Base-by-base conservation (phyloP, 2,329 filamentous ascomycete genomes). In the Diaporthe citriasiana region DNA sequence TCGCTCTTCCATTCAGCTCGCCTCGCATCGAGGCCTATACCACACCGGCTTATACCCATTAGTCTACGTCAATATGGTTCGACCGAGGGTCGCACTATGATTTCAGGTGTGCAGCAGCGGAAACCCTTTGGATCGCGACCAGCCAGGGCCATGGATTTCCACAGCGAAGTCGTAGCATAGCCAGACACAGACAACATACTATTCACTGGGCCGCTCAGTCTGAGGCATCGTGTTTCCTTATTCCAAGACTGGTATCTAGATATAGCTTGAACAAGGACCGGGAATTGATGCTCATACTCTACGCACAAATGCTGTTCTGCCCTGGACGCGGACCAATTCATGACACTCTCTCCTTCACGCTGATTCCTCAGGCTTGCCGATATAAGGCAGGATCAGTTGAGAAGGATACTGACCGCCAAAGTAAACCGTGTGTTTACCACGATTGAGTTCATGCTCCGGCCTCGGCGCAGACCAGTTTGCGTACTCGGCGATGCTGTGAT, bases 371-470 rank as follows among this genome's bases (percentile, higher is more conserved):
- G 45, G 63, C 6, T 51, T 66, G 30, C 63, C 45, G 22, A 51
- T 51, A 66, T 27, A 66, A 27, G 63, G 63, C 30, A 66, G 33
- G 13, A 66, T 51, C 13, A 66, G 33, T 8, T 66, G 63, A 19
- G 45, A 66, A 19, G 45, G 45, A 13, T 83, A 80, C 33, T 84
- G 80, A 3, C 79, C 79, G 4, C 84, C 82, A 53, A 79, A 80
- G 69, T 86, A 82, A 33, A 86, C 79, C 17, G 76, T 79, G 73
- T 86, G 83, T 47, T 77, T 74, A 0, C 84, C 84, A 76, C 81
- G 81, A 65, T 86, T 86, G 77, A 79, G 77, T 78, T 86, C 84
- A 73, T 83, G 76, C 40, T 84, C 83, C 1, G 83, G 83, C 15
- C 84, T 76, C 6, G 82, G 82, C 45, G 78, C 78, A 0, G 82